A percentile compares a stretch with the other conserved stretches of the same genome.
Conservation (phyloP, 1,139 yeast species). For the Hemisphaericaspora xylanilytica region DNA sequence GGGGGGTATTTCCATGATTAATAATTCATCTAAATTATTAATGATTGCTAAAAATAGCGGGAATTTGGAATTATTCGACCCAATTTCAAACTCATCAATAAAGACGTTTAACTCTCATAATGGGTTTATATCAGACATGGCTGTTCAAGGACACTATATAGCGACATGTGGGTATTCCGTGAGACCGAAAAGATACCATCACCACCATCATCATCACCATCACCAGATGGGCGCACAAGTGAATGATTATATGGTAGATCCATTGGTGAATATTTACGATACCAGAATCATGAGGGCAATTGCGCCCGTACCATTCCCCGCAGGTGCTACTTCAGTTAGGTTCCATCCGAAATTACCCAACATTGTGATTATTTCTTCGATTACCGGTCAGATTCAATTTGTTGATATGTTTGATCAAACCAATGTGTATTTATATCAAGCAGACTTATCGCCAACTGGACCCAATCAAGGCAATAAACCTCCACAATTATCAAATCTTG, state of each 20-base stretch:
- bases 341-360: constrained; percentile 88
- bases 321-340: constrained; percentile 83
- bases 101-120: constrained; percentile 68
- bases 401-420: constrained; percentile 81
- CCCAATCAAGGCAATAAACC: constrained; percentile 11
- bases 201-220: constrained; percentile 10
- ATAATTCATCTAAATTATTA: constrained; percentile 40
- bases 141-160: constrained; percentile 69
- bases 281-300: constrained; percentile 68
- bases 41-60: constrained; percentile 72
- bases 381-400: constrained; percentile 79
- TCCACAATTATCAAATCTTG: constrained; percentile 51
- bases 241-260: constrained; percentile 52
- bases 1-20: constrained; percentile 34
- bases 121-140: constrained; percentile 74
- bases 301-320: constrained; percentile 83
- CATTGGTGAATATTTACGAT: constrained; percentile 82
- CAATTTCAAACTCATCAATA: constrained; percentile 51
- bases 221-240: constrained; percentile 11
- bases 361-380: constrained; percentile 70
- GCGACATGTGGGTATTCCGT: constrained; percentile 81
- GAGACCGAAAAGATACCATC: constrained; percentile 36
- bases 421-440: constrained; percentile 58
- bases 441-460: constrained; percentile 47
- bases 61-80: constrained; percentile 73